A percentile compares a stretch with the other conserved stretches of the same genome.
phyloP scores from a whole-genome alignment of 495 filamentous ascomycete genomes.

The Pyronema omphalodes region DNA sequence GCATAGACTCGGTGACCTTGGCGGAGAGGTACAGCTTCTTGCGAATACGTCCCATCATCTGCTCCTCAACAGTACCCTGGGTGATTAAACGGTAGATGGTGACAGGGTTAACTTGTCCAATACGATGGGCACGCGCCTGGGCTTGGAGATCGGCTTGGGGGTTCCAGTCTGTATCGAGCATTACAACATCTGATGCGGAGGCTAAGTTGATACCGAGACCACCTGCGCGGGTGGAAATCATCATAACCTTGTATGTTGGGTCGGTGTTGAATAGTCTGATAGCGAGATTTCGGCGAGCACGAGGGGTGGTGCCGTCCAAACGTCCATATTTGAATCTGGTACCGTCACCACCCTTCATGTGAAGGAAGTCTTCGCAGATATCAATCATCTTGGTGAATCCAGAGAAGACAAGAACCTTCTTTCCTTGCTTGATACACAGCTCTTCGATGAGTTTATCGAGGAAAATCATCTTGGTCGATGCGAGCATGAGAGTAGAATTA shows the following conservation, averaged over 20 bases:
- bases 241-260: slow-evolving; percentile 37
- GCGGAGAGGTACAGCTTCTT: slow-evolving; percentile 51
- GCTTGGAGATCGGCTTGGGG: slow-evolving; percentile 39
- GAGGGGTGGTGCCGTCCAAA: slow-evolving; percentile 38
- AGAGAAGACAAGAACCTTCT: slow-evolving; percentile 47
- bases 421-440: slow-evolving; percentile 36
- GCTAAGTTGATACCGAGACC: slow-evolving; percentile 47
- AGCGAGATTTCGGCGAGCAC: slow-evolving; percentile 37
- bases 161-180: slow-evolving; percentile 52
- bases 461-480: slow-evolving; percentile 46
- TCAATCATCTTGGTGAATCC: slow-evolving; percentile 42
- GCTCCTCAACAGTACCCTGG: slow-evolving; percentile 42
- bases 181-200: slow-evolving; percentile 40
- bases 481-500: slow-evolving; percentile 32
- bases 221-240: slow-evolving; percentile 46
- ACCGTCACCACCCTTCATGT: slow-evolving; percentile 31
- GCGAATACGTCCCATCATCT: slow-evolving; percentile 43
- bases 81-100: slow-evolving; percentile 41
- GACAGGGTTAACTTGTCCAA: slow-evolving; percentile 40
- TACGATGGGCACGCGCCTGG: slow-evolving; percentile 40
- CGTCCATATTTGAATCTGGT: slow-evolving; percentile 33
- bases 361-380: slow-evolving; percentile 39
- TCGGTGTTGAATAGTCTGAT: slow-evolving; percentile 41
- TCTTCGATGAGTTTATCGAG: slow-evolving; percentile 42
- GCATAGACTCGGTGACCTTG: slow-evolving; percentile 43